These are phyloP conservation scores for Kodamaea alishanica DNA, from an alignment of 1,139 yeast species.

Conservation along the genomic window DNA sequence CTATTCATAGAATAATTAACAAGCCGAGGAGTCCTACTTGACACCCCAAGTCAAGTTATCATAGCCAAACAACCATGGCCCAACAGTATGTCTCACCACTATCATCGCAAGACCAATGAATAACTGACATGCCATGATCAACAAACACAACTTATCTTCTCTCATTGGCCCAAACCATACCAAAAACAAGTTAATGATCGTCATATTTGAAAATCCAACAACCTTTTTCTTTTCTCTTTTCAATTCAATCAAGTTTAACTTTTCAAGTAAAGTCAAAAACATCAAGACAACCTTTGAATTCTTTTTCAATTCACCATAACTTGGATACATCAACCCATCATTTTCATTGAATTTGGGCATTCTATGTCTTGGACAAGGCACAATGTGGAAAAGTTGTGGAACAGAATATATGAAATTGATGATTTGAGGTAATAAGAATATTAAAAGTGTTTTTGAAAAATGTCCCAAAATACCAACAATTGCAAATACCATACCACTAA, in stretches of 20 bases:
- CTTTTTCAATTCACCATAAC: slow-evolving; percentile 31
- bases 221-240: slow-evolving; percentile 32
- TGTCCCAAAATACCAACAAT: slow-evolving; percentile 95
- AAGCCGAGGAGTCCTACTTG: slow-evolving; percentile 18
- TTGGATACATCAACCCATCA: slow-evolving; percentile 76
- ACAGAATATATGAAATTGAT: slow-evolving; percentile 82
- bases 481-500: slow-evolving; percentile 98
- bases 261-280: slow-evolving; percentile 35
- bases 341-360: slow-evolving; percentile 68
- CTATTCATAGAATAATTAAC: no score
- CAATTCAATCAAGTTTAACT: slow-evolving; percentile 49
- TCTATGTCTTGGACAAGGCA: slow-evolving; percentile 95
- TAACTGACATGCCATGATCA: slow-evolving; percentile 61
- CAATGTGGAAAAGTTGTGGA: slow-evolving; percentile 81
- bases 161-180: slow-evolving; percentile 89
- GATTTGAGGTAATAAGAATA: slow-evolving; percentile 87
- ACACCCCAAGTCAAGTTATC: slow-evolving; percentile 65
- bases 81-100: slow-evolving; percentile 74
- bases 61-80: slow-evolving; percentile 82
- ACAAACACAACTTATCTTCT: slow-evolving; percentile 68
- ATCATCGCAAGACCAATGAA: slow-evolving; percentile 64
- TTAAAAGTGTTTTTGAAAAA: slow-evolving; percentile 84
- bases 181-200: slow-evolving; percentile 75
- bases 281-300: slow-evolving; percentile 17
- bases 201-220: slow-evolving; percentile 69